Evolutionary conservation across 2,329 filamentous ascomycete species (phyloP).

Genomic region (Talaromyces sp.): DNA sequence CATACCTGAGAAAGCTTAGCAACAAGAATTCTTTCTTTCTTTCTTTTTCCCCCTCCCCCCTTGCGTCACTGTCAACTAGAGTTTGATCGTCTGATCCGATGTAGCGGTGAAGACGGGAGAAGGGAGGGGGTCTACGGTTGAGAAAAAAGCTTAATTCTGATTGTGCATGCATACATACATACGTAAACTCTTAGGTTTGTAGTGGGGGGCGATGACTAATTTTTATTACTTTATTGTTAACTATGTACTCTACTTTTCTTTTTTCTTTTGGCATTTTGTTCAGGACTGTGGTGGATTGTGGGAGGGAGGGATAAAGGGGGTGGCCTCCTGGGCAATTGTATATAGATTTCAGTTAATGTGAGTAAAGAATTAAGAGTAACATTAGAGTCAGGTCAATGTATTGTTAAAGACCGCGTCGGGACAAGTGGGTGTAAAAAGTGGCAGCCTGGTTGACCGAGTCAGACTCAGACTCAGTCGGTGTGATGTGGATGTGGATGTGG

Average conservation of each 20-base stretch:
- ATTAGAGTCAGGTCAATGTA: no score
- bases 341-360: no score
- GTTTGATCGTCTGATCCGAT: neutral
- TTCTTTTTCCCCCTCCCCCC: neutral
- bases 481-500: no score
- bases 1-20: slow-evolving; percentile 1
- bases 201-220: neutral
- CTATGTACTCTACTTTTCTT: neutral
- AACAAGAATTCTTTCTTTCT: neutral
- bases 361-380: no score
- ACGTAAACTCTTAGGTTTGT: neutral
- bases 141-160: neutral
- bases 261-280: neutral
- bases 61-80: neutral
- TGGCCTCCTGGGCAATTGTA: no score
- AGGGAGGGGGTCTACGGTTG: neutral
- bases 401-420: no score
- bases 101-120: neutral
- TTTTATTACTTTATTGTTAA: neutral
- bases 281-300: no score
- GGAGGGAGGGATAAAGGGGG: no score
- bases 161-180: neutral
- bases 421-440: no score
- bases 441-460: no score
- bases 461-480: no score